Evolutionary conservation across 2,329 filamentous ascomycete species (phyloP).

Genomic region (Reticulascus tulasneorum): DNA sequence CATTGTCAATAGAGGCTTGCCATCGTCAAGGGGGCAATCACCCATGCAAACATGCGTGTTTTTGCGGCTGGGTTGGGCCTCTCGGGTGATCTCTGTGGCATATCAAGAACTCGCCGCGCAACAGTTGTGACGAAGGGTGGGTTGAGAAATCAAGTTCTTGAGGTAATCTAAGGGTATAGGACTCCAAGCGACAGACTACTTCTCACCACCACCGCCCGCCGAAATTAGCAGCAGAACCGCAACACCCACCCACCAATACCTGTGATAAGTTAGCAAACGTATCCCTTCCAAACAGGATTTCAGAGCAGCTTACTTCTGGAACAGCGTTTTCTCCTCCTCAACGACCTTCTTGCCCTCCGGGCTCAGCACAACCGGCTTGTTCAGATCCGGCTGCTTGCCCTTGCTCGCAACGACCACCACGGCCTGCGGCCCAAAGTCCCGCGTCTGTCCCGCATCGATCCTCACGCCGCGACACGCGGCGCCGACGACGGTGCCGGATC

Average conservation of each 20-base stretch:
- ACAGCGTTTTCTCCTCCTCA: conserved; percentile 58
- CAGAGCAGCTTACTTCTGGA: conserved; percentile 56
- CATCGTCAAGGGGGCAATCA: too few species aligned
- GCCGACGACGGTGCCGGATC: conserved; percentile 41
- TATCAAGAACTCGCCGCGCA: too few species aligned
- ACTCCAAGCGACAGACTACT: conserved; percentile 43
- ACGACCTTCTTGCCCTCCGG: conserved; percentile 56
- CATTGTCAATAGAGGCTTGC: too few species aligned
- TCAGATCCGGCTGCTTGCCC: conserved; percentile 56
- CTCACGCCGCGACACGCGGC: conserved; percentile 50
- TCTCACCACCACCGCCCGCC: conserved; percentile 48
- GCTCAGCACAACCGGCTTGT: conserved; percentile 59
- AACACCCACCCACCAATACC: conserved; percentile 65
- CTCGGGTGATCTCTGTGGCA: too few species aligned
- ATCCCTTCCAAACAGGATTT: not conserved
- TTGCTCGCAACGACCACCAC: conserved; percentile 41
- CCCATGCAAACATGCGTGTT: too few species aligned
- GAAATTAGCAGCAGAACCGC: conserved; percentile 50
- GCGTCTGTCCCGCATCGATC: conserved; percentile 61
- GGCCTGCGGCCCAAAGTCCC: conserved; percentile 61
- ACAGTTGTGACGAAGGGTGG: too few species aligned
- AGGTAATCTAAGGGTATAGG: too few species aligned
- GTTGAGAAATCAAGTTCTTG: too few species aligned
- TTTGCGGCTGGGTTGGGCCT: too few species aligned
- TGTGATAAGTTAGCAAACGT: conserved; percentile 33